These are phyloP conservation scores for Suillus occidentalis DNA, from an alignment of 768 basidiomycete species.

Conservation along the genomic window DNA sequence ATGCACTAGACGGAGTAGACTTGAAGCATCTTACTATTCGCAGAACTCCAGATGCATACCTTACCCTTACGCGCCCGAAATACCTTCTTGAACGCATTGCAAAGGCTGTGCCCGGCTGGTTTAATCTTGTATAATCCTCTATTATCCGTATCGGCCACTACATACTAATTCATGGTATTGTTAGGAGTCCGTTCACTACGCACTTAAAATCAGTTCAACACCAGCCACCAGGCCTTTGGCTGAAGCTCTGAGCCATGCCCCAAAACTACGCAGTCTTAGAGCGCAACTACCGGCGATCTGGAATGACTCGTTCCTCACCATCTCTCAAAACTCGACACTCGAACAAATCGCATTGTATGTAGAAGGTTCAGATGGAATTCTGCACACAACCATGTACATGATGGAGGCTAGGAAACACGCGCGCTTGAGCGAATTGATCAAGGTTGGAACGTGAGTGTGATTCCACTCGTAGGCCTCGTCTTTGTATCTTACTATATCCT, in stretches of 20 bases:
- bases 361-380: constrained; percentile 33
- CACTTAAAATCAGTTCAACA: constrained; percentile 54
- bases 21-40: constrained; percentile 52
- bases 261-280: constrained; percentile 47
- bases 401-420: constrained; percentile 53
- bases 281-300: constrained; percentile 59
- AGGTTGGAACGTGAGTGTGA: constrained; percentile 48
- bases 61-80: constrained; percentile 49
- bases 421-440: constrained; percentile 53
- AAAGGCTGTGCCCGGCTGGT: constrained; percentile 43
- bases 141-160: constrained; percentile 3
- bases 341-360: constrained; percentile 43
- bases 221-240: constrained; percentile 29
- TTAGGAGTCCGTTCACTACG: constrained; percentile 54
- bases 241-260: constrained; percentile 39
- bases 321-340: constrained; percentile 49
- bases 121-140: constrained; percentile 45
- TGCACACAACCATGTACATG: constrained; percentile 56
- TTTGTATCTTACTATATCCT: constrained; percentile 2
- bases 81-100: constrained; percentile 48
- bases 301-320: constrained; percentile 52
- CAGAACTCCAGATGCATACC: constrained; percentile 51
- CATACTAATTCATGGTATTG: constrained; percentile 7
- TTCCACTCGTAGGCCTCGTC: constrained; percentile 10
- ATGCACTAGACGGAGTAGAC: constrained; percentile 37